Evolutionary conservation across 2,329 filamentous ascomycete genomes (phyloP), one percentile per base, ranked within the genome.

Genomic region (Xylariales sp.): DNA sequence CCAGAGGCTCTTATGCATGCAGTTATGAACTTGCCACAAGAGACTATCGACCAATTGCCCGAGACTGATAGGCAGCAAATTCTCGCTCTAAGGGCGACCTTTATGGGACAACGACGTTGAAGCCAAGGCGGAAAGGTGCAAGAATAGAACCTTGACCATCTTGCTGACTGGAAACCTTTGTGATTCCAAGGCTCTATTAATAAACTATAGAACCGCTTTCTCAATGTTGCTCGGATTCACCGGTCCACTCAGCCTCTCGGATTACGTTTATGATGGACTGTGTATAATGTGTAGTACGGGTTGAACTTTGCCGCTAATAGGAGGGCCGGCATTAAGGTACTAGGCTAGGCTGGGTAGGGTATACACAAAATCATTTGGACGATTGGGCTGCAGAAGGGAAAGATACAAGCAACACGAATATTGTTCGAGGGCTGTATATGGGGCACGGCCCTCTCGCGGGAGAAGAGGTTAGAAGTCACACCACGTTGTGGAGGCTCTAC

Each of bases 51-150:
- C 77, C 87, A 89, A 75, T 83, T 97, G 56, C 89, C 91, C 5
- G 91, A 93, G 45, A 87, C 88, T 23, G 91, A 96, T 75, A 86
- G 91, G 62, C 87, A 88, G 68, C 93, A 97, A 79, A 91, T 98
- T 63, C 86, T 97, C 82, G 85, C 90, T 45, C 82, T 97, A 64
- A 86, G 93, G 62, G 89, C 91, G 71, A 85, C 87, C 63, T 85
- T 93, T 73, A 67, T 68, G 69, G 64, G 56, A 52, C 71, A 71
- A 43, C 62, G 69, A 43, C 69, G 66, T 28, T 72, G 56, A 70
- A 60, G 1, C 5, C 18, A n/a, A 2, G n/a, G 41, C 41, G 52
- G 3, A 28, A 32, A 18, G n/a, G 43, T 28, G 23, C 48, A 18
- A 23, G 12, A 28, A 41, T 39, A 36, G n/a, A 32, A 6, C 23